A percentile compares a stretch with the other conserved stretches of the same genome.
phyloP scores from a whole-genome alignment of 805 yeast species.

The Alloascoidea hylecoeti region DNA sequence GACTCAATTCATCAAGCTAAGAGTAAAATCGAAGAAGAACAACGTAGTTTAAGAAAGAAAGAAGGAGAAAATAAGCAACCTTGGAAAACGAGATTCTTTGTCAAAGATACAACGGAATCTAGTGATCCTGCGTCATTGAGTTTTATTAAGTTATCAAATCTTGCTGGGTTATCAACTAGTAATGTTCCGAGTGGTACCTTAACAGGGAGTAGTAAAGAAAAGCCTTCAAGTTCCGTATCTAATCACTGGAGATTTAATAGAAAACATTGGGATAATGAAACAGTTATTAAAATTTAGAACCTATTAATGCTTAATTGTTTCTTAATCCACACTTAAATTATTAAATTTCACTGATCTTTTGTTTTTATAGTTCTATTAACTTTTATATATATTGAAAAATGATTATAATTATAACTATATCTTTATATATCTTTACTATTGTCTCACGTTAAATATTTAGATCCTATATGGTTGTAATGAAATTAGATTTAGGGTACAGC shows the following conservation, averaged over 20 bases:
- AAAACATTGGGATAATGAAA: constrained; percentile 40
- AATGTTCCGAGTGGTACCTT: constrained; percentile 58
- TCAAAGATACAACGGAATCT: constrained; percentile 12
- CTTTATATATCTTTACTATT: too few species aligned
- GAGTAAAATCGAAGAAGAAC: constrained; percentile 66
- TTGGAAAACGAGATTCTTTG: constrained; percentile 85
- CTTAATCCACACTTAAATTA: too few species aligned
- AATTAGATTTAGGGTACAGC: too few species aligned
- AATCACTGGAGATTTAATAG: constrained; percentile 60
- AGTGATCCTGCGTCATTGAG: neutral
- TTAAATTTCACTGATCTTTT: too few species aligned
- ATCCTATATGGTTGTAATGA: too few species aligned
- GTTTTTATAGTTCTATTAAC: too few species aligned
- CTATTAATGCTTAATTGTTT: too few species aligned
- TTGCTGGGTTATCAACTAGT: constrained; percentile 42
- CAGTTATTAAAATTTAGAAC: too few species aligned
- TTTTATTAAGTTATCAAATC: constrained; percentile 21
- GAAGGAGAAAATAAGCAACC: constrained; percentile 48
- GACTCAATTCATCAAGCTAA: constrained; percentile 65
- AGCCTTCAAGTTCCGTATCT: constrained; percentile 22
- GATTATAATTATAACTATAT: too few species aligned
- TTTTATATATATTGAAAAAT: too few species aligned
- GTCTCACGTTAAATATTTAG: too few species aligned
- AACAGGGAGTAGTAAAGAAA: constrained; percentile 40
- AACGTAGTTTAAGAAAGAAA: constrained; percentile 65